A percentile compares a stretch with the other conserved stretches of the same genome.
These are phyloP conservation scores for Auricularia auricula-judae DNA, from an alignment of 768 basidiomycete species.

Conservation along the genomic window DNA sequence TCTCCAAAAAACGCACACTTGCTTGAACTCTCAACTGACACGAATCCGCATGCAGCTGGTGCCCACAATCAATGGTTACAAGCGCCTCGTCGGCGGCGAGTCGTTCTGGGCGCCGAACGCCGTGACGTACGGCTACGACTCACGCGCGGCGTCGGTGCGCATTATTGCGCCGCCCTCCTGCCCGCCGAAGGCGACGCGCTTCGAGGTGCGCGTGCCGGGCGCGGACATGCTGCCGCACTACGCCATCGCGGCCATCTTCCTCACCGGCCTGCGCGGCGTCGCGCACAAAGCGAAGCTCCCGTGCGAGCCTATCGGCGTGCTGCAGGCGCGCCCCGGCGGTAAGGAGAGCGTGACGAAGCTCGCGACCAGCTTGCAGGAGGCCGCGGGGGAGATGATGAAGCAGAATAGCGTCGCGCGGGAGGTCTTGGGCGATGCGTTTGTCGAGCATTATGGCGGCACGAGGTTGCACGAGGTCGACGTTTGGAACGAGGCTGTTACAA, in stretches of 20 bases:
- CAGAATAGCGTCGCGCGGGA: slow-evolving; percentile 74
- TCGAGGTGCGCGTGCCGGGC: slow-evolving; percentile 91
- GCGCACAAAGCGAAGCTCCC: slow-evolving; percentile 59
- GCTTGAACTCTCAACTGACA: too few species aligned
- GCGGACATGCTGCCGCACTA: slow-evolving; percentile 94
- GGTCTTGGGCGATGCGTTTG: slow-evolving; percentile 78
- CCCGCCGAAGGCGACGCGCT: slow-evolving; percentile 68
- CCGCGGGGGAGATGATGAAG: slow-evolving; percentile 71
- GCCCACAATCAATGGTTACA: slow-evolving; percentile 94
- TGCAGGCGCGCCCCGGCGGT: slow-evolving; percentile 36
- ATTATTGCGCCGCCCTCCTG: slow-evolving; percentile 87
- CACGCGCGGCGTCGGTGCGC: slow-evolving; percentile 82
- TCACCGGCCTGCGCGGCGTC: slow-evolving; percentile 80
- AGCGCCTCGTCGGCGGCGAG: slow-evolving; percentile 87
- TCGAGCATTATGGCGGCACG: slow-evolving; percentile 94
- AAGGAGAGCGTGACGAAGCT: slow-evolving; percentile 61
- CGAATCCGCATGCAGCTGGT: slow-evolving; percentile 40
- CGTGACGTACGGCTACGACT: slow-evolving; percentile 92
- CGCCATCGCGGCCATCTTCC: slow-evolving; percentile 78
- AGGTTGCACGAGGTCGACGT: slow-evolving; percentile 79
- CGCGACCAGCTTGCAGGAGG: slow-evolving; percentile 67
- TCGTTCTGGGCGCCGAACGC: slow-evolving; percentile 90
- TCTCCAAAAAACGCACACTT: too few species aligned
- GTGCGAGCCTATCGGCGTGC: slow-evolving; percentile 55
- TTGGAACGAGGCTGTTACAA: slow-evolving; percentile 86